Percentiles rank a stretch among this genome's conserved stretches.
Conservation (phyloP, 1,139 yeast genomes). For the Sugiyamaella sp. region DNA sequence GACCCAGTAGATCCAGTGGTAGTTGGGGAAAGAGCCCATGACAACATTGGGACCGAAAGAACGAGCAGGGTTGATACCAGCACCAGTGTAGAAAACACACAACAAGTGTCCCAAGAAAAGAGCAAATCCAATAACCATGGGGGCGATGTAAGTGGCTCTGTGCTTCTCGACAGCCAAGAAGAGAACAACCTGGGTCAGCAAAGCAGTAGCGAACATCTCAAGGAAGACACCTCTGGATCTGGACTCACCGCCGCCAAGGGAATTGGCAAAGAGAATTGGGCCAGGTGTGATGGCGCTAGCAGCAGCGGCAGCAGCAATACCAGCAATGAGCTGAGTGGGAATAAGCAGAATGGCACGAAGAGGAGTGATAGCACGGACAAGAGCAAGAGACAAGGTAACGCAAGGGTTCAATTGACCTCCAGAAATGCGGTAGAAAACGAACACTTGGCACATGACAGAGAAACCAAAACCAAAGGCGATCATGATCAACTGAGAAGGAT, state of each 20-base stretch:
- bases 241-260: constrained; percentile 72
- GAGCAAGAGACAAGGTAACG: constrained; percentile 70
- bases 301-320: constrained; percentile 93
- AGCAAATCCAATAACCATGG: constrained; percentile 80
- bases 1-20: constrained; percentile 93
- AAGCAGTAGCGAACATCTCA: constrained; percentile 79
- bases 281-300: constrained; percentile 91
- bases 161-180: constrained; percentile 86
- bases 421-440: constrained; percentile 74
- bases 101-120: constrained; percentile 82
- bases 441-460: constrained; percentile 76
- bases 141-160: constrained; percentile 76
- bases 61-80: constrained; percentile 92
- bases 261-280: constrained; percentile 68
- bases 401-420: constrained; percentile 95
- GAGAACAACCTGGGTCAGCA: constrained; percentile 74
- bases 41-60: constrained; percentile 85
- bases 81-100: constrained; percentile 85
- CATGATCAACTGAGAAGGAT: constrained; percentile 73
- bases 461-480: constrained; percentile 88
- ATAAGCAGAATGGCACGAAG: constrained; percentile 68
- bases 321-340: constrained; percentile 74
- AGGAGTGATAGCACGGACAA: constrained; percentile 75
- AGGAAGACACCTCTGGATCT: constrained; percentile 76
- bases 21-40: constrained; percentile 67